These are phyloP conservation scores for Daldinia childiae DNA, from an alignment of 495 filamentous ascomycete species.

Conservation along the genomic window DNA sequence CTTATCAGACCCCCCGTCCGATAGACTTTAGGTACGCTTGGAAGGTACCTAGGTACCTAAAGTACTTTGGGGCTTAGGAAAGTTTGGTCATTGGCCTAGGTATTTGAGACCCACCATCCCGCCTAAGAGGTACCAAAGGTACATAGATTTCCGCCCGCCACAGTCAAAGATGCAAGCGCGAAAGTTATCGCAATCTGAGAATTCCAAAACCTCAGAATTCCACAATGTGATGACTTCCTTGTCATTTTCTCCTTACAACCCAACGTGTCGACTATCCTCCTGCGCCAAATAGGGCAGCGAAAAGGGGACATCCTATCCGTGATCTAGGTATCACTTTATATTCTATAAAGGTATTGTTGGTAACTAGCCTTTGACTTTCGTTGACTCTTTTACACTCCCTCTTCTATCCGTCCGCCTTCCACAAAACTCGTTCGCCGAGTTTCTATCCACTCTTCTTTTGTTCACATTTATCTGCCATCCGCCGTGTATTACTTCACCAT, in stretches of 20 bases:
- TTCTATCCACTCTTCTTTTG: background rate
- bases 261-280: background rate
- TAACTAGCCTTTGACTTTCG: background rate
- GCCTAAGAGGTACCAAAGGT: conserved; percentile 11
- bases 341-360: conserved; percentile 20
- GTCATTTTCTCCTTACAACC: conserved; percentile 10
- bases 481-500: background rate
- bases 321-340: background rate
- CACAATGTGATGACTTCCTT: conserved; percentile 38
- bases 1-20: conserved; percentile 24
- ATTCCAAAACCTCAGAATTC: conserved; percentile 37
- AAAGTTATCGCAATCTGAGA: conserved; percentile 44
- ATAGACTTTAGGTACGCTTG: conserved; percentile 12
- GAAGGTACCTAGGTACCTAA: too few relatives aligned
- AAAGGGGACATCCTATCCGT: conserved; percentile 3
- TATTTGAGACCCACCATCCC: conserved; percentile 32
- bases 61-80: background rate
- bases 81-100: conserved; percentile 24
- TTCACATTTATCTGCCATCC: background rate
- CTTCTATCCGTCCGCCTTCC: conserved; percentile 4
- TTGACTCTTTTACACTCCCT: background rate
- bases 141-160: conserved; percentile 37
- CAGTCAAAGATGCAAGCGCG: conserved; percentile 40
- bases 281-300: conserved; percentile 22
- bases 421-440: background rate